phyloP scores from a whole-genome alignment of 352 stramenopile genomes.

The Phytophthora vignae region DNA sequence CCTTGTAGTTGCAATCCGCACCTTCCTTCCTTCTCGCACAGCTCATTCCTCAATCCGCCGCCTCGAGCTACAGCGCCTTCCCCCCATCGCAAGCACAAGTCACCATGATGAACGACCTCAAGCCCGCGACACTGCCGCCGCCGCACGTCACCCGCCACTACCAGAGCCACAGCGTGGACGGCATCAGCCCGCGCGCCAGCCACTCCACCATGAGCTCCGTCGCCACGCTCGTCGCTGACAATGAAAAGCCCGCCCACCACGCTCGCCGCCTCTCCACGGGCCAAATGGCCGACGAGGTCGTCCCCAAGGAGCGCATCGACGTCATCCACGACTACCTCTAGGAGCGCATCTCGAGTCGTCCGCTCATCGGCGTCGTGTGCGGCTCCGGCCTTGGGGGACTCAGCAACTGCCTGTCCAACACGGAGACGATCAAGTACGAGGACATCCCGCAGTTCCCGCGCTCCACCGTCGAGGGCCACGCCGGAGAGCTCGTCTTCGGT shows the following conservation, averaged over 20 bases:
- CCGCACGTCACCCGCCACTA: conserved; percentile 16
- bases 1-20: too few species aligned
- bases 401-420: conserved; percentile 86
- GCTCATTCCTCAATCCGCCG: conserved; percentile 8
- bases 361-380: conserved; percentile 90
- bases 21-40: not conserved
- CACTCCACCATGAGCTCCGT: not conserved
- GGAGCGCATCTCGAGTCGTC: conserved; percentile 44
- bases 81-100: not conserved
- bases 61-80: not conserved
- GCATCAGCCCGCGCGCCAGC: not conserved
- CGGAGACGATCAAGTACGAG: conserved; percentile 88
- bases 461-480: conserved; percentile 92
- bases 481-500: conserved; percentile 94
- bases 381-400: conserved; percentile 95
- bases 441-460: conserved; percentile 93
- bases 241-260: conserved; percentile 8
- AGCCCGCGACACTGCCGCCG: conserved; percentile 3
- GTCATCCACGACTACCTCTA: conserved; percentile 69
- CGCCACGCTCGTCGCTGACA: not conserved
- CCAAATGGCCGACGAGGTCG: conserved; percentile 60
- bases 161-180: conserved; percentile 43
- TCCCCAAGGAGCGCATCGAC: conserved; percentile 70
- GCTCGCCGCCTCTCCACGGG: conserved; percentile 48
- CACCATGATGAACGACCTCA: conserved; percentile 30